Evolutionary conservation across 2,329 filamentous ascomycete genomes (phyloP).

Genomic region (Trichoderma atroviride): DNA sequence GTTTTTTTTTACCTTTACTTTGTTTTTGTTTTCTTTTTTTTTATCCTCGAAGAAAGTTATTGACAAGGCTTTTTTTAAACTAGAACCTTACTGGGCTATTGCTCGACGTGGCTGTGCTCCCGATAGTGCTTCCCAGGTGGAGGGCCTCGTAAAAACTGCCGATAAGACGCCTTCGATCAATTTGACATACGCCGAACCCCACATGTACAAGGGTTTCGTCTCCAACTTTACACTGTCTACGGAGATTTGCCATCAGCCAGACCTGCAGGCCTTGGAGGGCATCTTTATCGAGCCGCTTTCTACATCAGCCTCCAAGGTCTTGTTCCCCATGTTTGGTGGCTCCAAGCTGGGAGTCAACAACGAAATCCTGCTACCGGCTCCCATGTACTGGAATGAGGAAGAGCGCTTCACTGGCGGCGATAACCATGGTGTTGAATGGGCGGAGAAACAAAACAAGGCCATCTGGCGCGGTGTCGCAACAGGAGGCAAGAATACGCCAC

Average conservation of each 20-base stretch:
- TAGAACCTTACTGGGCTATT: slow-evolving; percentile 60
- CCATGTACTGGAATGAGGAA: slow-evolving; percentile 69
- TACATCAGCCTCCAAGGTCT: slow-evolving; percentile 56
- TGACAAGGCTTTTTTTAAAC: slow-evolving; percentile 19
- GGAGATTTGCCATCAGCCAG: slow-evolving; percentile 67
- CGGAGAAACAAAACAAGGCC: slow-evolving; percentile 54
- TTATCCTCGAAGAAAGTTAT: not conserved
- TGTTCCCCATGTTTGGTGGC: slow-evolving; percentile 69
- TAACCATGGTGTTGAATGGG: slow-evolving; percentile 59
- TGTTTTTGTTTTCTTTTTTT: not conserved
- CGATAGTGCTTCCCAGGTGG: slow-evolving; percentile 60
- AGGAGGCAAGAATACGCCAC: slow-evolving; percentile 59
- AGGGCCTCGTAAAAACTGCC: slow-evolving; percentile 48
- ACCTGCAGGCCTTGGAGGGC: slow-evolving; percentile 64
- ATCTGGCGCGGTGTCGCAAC: slow-evolving; percentile 71
- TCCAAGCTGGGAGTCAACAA: slow-evolving; percentile 71
- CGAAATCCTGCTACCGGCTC: slow-evolving; percentile 69
- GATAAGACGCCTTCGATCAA: slow-evolving; percentile 49
- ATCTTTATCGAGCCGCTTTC: slow-evolving; percentile 65
- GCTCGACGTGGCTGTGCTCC: slow-evolving; percentile 64
- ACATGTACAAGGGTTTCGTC: slow-evolving; percentile 61
- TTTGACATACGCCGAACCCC: slow-evolving; percentile 48
- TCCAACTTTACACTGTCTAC: slow-evolving; percentile 63
- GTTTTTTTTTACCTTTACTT: not conserved
- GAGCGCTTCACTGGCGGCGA: slow-evolving; percentile 62